Percentiles rank a stretch among this genome's conserved stretches.
phyloP scores from a whole-genome alignment of 169 alveolate genomes.

The Neospora caninum region DNA sequence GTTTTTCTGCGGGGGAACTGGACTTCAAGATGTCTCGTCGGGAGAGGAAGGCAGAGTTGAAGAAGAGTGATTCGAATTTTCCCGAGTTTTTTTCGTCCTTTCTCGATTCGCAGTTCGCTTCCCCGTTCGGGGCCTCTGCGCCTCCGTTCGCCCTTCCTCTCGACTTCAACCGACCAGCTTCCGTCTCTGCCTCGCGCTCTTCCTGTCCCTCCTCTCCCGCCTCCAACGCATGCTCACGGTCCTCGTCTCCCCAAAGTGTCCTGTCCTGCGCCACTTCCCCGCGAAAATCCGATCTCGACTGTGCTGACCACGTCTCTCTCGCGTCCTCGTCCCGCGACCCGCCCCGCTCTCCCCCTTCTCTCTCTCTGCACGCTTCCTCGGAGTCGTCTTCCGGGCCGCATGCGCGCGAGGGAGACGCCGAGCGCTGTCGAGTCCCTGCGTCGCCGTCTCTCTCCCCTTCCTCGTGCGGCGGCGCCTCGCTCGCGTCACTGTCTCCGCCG shows the following conservation, averaged over 20 bases:
- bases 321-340: neutral
- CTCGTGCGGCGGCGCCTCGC: slow-evolving; percentile 1
- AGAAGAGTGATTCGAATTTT: neutral
- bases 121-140: neutral
- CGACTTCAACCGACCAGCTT: too few species aligned
- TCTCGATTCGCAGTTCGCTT: neutral
- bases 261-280: neutral
- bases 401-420: neutral
- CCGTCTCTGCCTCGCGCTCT: neutral
- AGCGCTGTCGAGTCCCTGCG: neutral
- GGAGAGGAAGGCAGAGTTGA: neutral
- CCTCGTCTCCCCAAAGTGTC: neutral
- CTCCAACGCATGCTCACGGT: too few species aligned
- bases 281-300: neutral
- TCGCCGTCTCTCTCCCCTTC: neutral
- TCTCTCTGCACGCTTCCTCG: neutral
- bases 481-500: slow-evolving; percentile 3
- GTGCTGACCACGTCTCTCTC: neutral
- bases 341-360: neutral
- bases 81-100: neutral
- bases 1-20: too few species aligned
- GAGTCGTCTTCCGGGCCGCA: neutral
- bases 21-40: neutral
- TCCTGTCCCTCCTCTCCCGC: neutral
- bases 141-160: neutral